phyloP scores from a whole-genome alignment of 345 rosid genomes.

The Eucalyptus dawsonii region DNA sequence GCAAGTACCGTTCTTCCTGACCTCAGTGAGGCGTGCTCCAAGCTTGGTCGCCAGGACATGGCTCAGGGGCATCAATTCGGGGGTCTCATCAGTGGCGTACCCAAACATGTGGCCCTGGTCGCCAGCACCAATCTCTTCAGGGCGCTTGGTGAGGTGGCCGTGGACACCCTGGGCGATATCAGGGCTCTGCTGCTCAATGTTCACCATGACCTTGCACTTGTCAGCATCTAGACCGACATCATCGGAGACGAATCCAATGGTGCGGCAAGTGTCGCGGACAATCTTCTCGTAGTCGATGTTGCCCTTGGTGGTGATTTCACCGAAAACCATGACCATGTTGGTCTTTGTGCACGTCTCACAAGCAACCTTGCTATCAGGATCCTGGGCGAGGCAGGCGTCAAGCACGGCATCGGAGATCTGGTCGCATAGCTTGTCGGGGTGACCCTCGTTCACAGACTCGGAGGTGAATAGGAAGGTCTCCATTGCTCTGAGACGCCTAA shows the following conservation, averaged over 20 bases:
- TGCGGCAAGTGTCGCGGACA: constrained; percentile 1
- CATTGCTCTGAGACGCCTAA: constrained; percentile 1
- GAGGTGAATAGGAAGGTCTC: constrained; percentile 40
- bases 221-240: constrained; percentile 5
- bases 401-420: constrained; percentile 40
- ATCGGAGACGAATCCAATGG: not conserved
- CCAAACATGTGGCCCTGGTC: constrained; percentile 6
- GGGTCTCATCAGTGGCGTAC: constrained; percentile 4
- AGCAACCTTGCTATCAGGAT: constrained; percentile 37
- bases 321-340: constrained; percentile 19
- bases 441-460: constrained; percentile 43
- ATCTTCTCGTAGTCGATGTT: not conserved
- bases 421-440: constrained; percentile 39
- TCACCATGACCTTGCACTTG: constrained; percentile 1
- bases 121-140: constrained; percentile 3
- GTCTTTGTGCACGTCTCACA: constrained; percentile 40
- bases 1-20: constrained; percentile 2
- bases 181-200: constrained; percentile 3
- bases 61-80: constrained; percentile 2
- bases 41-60: constrained; percentile 2
- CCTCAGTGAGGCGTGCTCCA: constrained; percentile 2
- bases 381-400: constrained; percentile 35
- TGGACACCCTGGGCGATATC: constrained; percentile 4
- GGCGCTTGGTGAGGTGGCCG: constrained; percentile 2
- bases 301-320: constrained; percentile 5